Evolutionary conservation across 352 stramenopile genomes (phyloP).

Genomic region (Phytophthora hibernalis): DNA sequence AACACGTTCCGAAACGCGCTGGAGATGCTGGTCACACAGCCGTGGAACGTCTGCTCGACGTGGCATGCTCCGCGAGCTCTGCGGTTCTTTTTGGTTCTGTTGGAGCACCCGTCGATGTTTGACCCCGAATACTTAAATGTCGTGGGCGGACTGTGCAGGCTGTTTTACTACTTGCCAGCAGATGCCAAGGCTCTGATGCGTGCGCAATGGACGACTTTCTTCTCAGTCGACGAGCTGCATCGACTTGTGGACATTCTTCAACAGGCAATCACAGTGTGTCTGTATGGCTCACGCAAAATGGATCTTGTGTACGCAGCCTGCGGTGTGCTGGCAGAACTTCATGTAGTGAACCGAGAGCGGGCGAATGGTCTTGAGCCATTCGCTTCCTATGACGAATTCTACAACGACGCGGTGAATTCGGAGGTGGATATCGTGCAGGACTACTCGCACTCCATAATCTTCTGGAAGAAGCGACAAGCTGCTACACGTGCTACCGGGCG

Average conservation of each 20-base stretch:
- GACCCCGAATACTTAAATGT: constrained; percentile 81
- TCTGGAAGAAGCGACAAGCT: constrained; percentile 65
- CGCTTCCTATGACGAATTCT: constrained; percentile 77
- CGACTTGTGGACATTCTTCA: constrained; percentile 76
- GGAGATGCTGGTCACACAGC: constrained; percentile 69
- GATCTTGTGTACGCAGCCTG: constrained; percentile 81
- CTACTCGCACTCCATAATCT: constrained; percentile 77
- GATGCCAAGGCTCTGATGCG: constrained; percentile 62
- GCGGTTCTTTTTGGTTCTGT: constrained; percentile 78
- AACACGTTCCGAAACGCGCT: constrained; percentile 82
- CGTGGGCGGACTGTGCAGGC: constrained; percentile 67
- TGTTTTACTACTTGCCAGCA: constrained; percentile 69
- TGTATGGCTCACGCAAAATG: constrained; percentile 76
- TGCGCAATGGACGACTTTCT: constrained; percentile 61
- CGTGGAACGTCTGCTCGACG: constrained; percentile 80
- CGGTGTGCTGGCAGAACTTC: constrained; percentile 69
- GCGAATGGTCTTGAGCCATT: constrained; percentile 42
- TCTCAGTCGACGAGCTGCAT: constrained; percentile 65
- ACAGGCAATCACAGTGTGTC: constrained; percentile 77
- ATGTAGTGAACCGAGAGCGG: constrained; percentile 63
- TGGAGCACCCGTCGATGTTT: constrained; percentile 78
- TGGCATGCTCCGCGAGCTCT: constrained; percentile 55
- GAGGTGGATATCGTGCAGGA: constrained; percentile 85
- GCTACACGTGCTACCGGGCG: constrained; percentile 22
- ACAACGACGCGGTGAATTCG: constrained; percentile 85